phyloP scores from a whole-genome alignment of 1,139 yeast genomes.

The Petasospora fabianii region DNA sequence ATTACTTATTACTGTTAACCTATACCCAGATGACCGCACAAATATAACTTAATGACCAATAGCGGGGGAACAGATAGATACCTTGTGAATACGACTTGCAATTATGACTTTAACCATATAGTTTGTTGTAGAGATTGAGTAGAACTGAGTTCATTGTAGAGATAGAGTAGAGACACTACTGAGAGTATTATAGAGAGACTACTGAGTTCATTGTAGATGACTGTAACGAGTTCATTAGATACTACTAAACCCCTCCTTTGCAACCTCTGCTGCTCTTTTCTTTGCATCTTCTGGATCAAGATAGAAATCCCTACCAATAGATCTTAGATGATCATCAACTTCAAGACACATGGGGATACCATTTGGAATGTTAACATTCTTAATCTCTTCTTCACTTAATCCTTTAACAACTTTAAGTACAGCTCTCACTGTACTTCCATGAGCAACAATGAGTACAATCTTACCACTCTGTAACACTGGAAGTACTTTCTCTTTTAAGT shows the following conservation, averaged over 20 bases:
- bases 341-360: slow-evolving; percentile 70
- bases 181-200: too few relatives aligned
- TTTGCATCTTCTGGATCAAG: slow-evolving; percentile 69
- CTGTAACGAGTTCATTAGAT: too few relatives aligned
- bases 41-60: not conserved
- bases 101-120: too few relatives aligned
- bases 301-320: slow-evolving; percentile 48
- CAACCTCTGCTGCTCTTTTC: slow-evolving; percentile 61
- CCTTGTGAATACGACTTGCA: slow-evolving; percentile 6
- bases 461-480: slow-evolving; percentile 35
- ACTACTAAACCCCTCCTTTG: slow-evolving; percentile 46
- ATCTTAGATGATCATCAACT: slow-evolving; percentile 42
- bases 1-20: not conserved
- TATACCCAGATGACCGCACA: not conserved
- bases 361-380: slow-evolving; percentile 68
- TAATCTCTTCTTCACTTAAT: slow-evolving; percentile 60
- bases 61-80: not conserved
- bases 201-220: too few relatives aligned
- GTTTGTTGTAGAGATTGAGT: too few relatives aligned
- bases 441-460: slow-evolving; percentile 63
- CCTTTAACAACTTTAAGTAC: slow-evolving; percentile 54
- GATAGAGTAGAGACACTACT: too few relatives aligned
- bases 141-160: too few relatives aligned
- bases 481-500: slow-evolving; percentile 42
- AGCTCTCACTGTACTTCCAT: slow-evolving; percentile 74